These are phyloP conservation scores for Solanum pinnatisectum DNA, from an alignment of 257 asterid species.

Conservation along the genomic window DNA sequence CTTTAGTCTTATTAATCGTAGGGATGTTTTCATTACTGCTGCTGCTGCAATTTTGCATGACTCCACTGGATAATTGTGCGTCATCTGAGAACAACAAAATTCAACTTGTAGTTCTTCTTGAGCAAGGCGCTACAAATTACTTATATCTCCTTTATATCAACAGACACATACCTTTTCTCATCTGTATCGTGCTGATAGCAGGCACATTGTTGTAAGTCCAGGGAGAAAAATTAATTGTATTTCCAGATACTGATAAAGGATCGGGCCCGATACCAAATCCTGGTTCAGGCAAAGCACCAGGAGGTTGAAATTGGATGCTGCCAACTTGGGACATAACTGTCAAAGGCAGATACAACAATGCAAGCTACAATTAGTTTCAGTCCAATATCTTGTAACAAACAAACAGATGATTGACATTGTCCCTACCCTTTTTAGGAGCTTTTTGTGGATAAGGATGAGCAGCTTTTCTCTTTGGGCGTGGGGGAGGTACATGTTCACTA, in stretches of 20 bases:
- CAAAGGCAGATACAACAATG: neutral
- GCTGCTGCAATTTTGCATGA: constrained; percentile 41
- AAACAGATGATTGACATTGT: neutral
- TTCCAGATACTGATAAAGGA: constrained; percentile 30
- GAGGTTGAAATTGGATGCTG: constrained; percentile 30
- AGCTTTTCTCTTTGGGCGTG: constrained; percentile 96
- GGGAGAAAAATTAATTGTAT: constrained; percentile 27
- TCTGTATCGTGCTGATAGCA: constrained; percentile 19
- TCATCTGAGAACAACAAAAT: constrained; percentile 37
- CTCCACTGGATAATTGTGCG: constrained; percentile 16
- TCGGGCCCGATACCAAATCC: constrained; percentile 35
- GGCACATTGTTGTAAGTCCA: constrained; percentile 38
- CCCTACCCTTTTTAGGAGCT: constrained; percentile 57
- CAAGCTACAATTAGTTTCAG: neutral
- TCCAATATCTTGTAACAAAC: neutral
- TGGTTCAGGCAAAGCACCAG: constrained; percentile 37
- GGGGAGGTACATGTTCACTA: constrained; percentile 86
- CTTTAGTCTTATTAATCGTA: constrained; percentile 21
- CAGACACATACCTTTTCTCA: constrained; percentile 34
- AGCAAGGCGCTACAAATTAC: neutral
- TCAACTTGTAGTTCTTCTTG: neutral
- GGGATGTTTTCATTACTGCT: constrained; percentile 59
- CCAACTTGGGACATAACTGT: constrained; percentile 30
- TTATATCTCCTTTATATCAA: neutral
- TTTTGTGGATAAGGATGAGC: constrained; percentile 91